phyloP scores from a whole-genome alignment of 257 asterid genomes.

The Nicotiana knightiana region DNA sequence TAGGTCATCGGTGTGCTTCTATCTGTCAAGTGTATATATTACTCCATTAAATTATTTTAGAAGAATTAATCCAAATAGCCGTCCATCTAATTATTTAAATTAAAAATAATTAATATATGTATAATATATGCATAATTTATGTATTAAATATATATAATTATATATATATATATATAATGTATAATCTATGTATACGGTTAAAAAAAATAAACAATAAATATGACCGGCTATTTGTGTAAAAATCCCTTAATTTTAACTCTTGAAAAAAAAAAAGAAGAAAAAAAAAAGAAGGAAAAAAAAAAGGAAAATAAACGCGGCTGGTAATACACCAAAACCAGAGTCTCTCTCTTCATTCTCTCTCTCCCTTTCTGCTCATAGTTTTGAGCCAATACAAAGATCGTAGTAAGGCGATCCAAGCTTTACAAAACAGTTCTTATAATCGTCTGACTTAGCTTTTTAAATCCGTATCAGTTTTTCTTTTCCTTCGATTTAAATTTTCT shows the following conservation, averaged over 20 bases:
- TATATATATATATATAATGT: too few relatives aligned
- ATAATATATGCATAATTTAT: too few relatives aligned
- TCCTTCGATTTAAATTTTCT: not conserved
- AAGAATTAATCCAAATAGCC: too few relatives aligned
- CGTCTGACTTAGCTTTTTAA: conserved; percentile 19
- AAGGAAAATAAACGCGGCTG: conserved; percentile 56
- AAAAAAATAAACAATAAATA: too few relatives aligned
- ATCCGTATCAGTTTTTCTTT: not conserved
- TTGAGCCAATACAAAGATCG: conserved; percentile 55
- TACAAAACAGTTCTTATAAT: conserved; percentile 14
- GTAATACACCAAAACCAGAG: conserved; percentile 42
- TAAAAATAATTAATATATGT: too few relatives aligned
- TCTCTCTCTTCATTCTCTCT: conserved; percentile 22
- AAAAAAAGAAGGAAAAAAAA: not conserved
- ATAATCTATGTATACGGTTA: too few relatives aligned
- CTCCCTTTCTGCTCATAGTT: conserved; percentile 45
- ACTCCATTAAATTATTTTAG: not conserved
- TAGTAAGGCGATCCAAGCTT: conserved; percentile 48
- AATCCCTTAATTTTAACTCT: not conserved
- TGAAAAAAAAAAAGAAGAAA: not conserved
- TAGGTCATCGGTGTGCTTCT: not conserved
- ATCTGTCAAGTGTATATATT: not conserved
- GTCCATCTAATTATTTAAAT: too few relatives aligned
- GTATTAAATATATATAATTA: too few relatives aligned
- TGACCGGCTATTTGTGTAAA: too few relatives aligned